Conservation (phyloP, 2,329 filamentous ascomycete genomes). For the Paracoccidioides lutzii region DNA sequence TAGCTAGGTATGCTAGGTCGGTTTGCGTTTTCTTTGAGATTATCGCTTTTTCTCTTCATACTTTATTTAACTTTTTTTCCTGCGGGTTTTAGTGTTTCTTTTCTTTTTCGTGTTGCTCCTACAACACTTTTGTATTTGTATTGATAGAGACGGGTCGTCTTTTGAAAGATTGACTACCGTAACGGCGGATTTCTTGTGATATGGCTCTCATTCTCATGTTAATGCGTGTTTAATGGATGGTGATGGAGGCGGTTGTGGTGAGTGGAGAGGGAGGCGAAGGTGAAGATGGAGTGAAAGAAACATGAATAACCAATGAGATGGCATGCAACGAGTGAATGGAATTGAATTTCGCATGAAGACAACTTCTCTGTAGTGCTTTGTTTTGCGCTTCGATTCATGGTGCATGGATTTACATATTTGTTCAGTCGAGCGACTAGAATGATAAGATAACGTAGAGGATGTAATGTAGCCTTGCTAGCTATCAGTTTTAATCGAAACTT, state of each 20-base stretch:
- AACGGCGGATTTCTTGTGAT: not conserved
- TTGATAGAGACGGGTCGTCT: not conserved
- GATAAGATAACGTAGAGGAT: too few relatives aligned
- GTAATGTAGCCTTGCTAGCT: too few relatives aligned
- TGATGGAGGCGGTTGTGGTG: too few relatives aligned
- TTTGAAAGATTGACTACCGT: not conserved
- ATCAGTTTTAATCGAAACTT: too few relatives aligned
- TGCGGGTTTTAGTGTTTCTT: not conserved
- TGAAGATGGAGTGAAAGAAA: too few relatives aligned
- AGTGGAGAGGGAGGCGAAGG: too few relatives aligned
- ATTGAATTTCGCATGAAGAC: not conserved
- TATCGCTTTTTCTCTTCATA: not conserved
- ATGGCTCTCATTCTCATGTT: not conserved
- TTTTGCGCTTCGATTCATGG: not conserved
- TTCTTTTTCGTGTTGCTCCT: not conserved
- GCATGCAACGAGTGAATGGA: not conserved
- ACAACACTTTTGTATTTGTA: conserved; percentile 1
- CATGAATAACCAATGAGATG: too few relatives aligned
- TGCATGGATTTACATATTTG: not conserved
- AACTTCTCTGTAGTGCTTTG: too few relatives aligned
- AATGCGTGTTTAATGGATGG: too few relatives aligned
- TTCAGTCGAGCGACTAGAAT: too few relatives aligned
- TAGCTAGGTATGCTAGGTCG: not conserved
- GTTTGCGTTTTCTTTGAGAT: not conserved
- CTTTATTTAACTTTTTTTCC: not conserved